phyloP scores from a whole-genome alignment of 164 flowering plant species.

The Tinospora cordifolia region DNA sequence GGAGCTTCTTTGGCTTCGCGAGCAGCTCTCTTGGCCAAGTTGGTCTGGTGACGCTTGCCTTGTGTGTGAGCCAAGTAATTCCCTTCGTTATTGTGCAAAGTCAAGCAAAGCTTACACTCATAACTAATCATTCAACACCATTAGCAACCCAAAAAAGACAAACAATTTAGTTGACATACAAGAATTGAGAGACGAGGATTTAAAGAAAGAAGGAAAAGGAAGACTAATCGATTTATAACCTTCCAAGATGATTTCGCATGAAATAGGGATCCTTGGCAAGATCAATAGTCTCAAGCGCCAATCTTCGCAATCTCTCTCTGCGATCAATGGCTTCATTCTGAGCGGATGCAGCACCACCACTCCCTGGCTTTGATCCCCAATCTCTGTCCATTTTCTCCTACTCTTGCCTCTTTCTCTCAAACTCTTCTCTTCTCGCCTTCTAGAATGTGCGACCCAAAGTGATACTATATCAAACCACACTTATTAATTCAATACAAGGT shows the following conservation, averaged over 20 bases:
- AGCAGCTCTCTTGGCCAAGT: slow-evolving; percentile 94
- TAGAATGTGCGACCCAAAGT: too few relatives aligned
- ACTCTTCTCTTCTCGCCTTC: too few relatives aligned
- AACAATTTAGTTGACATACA: neutral
- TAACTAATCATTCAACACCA: slow-evolving; percentile 36
- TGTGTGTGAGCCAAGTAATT: slow-evolving; percentile 98
- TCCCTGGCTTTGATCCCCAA: slow-evolving; percentile 97
- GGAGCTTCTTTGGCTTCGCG: slow-evolving; percentile 97
- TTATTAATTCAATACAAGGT: too few relatives aligned
- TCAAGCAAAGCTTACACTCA: slow-evolving; percentile 93
- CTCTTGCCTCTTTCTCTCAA: too few relatives aligned
- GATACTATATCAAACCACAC: too few relatives aligned
- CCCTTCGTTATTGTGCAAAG: slow-evolving; percentile 93
- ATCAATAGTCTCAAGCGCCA: slow-evolving; percentile 94
- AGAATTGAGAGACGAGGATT: neutral
- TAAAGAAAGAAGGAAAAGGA: neutral
- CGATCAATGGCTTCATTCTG: slow-evolving; percentile 97
- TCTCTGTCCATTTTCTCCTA: slow-evolving; percentile 71
- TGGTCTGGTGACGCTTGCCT: slow-evolving; percentile 97
- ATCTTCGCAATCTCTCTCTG: slow-evolving; percentile 78
- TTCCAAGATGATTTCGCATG: slow-evolving; percentile 98
- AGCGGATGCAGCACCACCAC: slow-evolving; percentile 95
- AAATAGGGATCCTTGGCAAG: slow-evolving; percentile 97
- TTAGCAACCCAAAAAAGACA: neutral
- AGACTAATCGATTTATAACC: slow-evolving; percentile 25